Percentiles rank a stretch among this genome's conserved stretches.
phyloP scores from a whole-genome alignment of 768 basidiomycete genomes.

The Pholiota molesta region DNA sequence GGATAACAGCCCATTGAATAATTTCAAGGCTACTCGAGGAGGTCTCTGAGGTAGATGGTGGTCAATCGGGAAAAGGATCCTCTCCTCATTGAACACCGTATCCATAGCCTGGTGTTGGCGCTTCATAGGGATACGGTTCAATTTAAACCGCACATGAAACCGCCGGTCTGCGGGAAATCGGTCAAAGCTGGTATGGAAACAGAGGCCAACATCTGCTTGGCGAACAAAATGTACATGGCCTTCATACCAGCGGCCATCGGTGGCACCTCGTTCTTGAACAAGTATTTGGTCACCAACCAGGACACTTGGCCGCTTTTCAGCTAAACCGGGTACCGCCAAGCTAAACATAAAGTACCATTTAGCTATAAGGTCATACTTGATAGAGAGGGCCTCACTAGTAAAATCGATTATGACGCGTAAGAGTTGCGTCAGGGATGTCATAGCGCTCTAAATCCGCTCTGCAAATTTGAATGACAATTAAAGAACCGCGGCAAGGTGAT shows the following conservation, averaged over 20 bases:
- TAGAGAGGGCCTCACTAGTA: conserved; percentile 39
- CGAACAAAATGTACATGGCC: conserved; percentile 60
- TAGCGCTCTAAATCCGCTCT: conserved; percentile 45
- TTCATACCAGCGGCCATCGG: conserved; percentile 54
- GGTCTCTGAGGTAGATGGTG: conserved; percentile 9
- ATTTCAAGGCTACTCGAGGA: conserved; percentile 20
- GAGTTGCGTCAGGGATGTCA: conserved; percentile 35
- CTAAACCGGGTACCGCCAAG: conserved; percentile 45
- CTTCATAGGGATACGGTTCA: conserved; percentile 57
- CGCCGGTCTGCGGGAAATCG: conserved; percentile 33
- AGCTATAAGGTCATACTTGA: neutral
- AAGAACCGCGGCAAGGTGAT: neutral
- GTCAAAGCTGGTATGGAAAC: conserved; percentile 49
- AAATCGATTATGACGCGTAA: conserved; percentile 33
- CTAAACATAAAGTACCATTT: conserved; percentile 15
- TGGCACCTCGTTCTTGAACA: conserved; percentile 44
- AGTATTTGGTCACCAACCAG: conserved; percentile 58
- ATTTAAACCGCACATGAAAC: conserved; percentile 57
- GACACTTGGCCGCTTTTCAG: conserved; percentile 60
- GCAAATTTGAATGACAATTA: neutral
- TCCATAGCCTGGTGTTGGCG: conserved; percentile 64
- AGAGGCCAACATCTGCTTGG: conserved; percentile 51
- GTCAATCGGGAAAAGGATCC: conserved; percentile 52
- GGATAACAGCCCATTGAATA: conserved; percentile 46
- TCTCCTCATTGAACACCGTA: conserved; percentile 42